Evolutionary conservation across 164 flowering plant species (phyloP).

Genomic region (Echeveria elegans): DNA sequence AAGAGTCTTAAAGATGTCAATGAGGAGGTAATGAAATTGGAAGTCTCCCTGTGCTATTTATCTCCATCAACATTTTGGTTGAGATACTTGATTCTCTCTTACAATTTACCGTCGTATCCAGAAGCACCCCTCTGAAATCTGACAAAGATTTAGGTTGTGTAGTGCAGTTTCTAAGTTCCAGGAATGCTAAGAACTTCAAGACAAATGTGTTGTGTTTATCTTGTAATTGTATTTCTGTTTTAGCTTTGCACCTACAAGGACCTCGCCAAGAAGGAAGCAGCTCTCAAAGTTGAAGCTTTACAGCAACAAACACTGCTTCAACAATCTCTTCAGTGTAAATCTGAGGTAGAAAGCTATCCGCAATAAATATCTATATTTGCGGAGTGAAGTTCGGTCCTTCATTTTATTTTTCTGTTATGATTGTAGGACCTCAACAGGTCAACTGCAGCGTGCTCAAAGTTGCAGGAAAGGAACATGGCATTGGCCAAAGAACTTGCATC

Average conservation of each 20-base stretch:
- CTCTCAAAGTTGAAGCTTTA: conserved; percentile 41
- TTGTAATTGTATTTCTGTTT: conserved; percentile 11
- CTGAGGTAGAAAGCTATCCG: conserved; percentile 36
- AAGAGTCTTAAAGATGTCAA: conserved; percentile 33
- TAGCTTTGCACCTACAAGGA: conserved; percentile 53
- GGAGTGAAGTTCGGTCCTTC: neutral
- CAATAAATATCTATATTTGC: neutral
- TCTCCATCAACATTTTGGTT: neutral
- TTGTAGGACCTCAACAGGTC: conserved; percentile 53
- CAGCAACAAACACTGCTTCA: conserved; percentile 31
- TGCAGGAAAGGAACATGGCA: conserved; percentile 65
- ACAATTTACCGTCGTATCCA: neutral
- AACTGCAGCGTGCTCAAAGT: conserved; percentile 37
- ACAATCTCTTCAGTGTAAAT: conserved; percentile 38
- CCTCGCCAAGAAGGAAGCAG: conserved; percentile 29
- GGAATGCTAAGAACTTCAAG: neutral
- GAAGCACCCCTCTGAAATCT: neutral
- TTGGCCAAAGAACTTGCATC: conserved; percentile 89
- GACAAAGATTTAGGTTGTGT: neutral
- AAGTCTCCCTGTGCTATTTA: neutral
- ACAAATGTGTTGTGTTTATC: neutral
- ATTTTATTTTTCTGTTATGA: neutral
- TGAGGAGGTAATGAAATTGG: conserved; percentile 41
- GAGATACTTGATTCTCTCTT: neutral
- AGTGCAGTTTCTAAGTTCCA: neutral